A percentile compares a stretch with the other conserved stretches of the same genome.
These are phyloP conservation scores for Botryotinia calthae DNA, from an alignment of 2,329 filamentous ascomycete genomes.

Conservation along the genomic window DNA sequence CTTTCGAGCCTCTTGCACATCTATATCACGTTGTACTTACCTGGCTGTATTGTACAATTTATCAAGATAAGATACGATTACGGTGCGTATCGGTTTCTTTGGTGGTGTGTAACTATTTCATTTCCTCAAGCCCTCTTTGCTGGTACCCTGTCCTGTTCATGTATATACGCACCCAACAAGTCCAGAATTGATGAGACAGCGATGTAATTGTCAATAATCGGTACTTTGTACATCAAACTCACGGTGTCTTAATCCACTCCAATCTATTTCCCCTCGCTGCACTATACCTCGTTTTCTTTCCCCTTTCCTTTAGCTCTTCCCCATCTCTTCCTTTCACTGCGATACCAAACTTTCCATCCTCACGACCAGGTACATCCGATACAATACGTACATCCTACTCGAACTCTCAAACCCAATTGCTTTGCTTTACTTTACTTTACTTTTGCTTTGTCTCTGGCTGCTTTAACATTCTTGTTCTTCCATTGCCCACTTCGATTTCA, in stretches of 20 bases:
- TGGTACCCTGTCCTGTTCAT: not conserved
- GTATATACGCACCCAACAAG: not conserved
- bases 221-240: not conserved
- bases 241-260: not conserved
- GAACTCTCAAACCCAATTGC: not conserved
- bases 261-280: not conserved
- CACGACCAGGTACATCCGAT: not conserved
- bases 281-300: not conserved
- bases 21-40: not conserved
- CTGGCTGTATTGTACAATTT: not conserved
- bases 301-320: not conserved
- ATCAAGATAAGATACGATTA: not conserved
- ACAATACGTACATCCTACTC: not conserved
- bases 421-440: not conserved
- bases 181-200: constrained; percentile 3
- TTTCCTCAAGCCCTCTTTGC: not conserved
- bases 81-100: not conserved
- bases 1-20: not conserved
- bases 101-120: constrained; percentile 7
- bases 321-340: not conserved
- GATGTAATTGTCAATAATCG: not conserved
- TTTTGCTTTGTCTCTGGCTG: not conserved
- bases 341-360: not conserved
- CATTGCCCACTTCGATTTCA: not conserved
- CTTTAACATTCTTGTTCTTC: not conserved